Evolutionary conservation across 163 green algal genomes (phyloP).

Genomic region (Chlorella variabilis): DNA sequence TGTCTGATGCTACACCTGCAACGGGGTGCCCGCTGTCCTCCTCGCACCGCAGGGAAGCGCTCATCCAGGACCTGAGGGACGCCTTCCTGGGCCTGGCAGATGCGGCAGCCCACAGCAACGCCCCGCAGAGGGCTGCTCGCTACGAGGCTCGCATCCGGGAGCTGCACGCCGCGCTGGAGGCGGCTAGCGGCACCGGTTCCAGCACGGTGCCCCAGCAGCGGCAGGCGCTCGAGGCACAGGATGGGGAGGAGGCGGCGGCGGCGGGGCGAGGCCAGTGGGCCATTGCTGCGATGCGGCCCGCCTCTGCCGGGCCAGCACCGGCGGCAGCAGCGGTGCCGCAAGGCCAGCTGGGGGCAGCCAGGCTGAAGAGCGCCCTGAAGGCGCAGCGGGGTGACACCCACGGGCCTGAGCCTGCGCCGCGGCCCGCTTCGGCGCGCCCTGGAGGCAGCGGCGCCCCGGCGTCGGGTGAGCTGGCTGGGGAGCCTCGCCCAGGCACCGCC

Average conservation of each 20-base stretch:
- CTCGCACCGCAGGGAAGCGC: constrained; percentile 52
- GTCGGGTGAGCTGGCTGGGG: too few species aligned
- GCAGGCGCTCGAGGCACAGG: neutral
- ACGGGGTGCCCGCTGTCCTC: too few species aligned
- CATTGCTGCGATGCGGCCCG: constrained; percentile 8
- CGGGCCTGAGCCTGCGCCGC: too few species aligned
- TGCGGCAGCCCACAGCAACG: neutral
- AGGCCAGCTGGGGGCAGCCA: too few species aligned
- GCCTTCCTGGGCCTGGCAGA: constrained; percentile 15
- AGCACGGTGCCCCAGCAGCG: neutral
- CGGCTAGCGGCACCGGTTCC: neutral
- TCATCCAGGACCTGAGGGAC: constrained; percentile 58
- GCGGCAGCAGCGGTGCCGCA: neutral
- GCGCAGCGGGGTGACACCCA: neutral
- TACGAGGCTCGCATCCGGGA: constrained; percentile 41
- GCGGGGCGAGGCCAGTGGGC: constrained; percentile 3
- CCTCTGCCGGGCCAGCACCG: neutral
- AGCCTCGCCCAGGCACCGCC: neutral
- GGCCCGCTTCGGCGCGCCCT: too few species aligned
- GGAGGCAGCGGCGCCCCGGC: neutral
- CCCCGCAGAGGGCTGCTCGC: constrained; percentile 1
- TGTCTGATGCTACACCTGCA: too few species aligned
- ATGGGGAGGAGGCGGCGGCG: neutral
- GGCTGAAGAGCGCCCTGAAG: constrained; percentile 26
- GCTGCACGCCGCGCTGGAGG: constrained; percentile 33